Conservation (phyloP, 768 basidiomycete genomes). For the Panaeolus cyanescens region DNA sequence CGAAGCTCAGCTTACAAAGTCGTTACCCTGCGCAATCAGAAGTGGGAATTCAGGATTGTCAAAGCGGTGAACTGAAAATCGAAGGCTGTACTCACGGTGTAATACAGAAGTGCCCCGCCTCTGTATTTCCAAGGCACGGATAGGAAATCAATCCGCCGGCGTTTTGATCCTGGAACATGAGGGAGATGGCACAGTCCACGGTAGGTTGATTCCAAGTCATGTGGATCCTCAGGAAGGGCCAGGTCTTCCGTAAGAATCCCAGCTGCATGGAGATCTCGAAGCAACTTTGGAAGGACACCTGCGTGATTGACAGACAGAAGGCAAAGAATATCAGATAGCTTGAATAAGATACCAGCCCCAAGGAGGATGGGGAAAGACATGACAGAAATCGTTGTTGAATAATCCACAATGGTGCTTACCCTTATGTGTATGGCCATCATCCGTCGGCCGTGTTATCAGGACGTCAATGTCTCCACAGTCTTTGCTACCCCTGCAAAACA, state of each 20-base stretch:
- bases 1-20: constrained; percentile 62
- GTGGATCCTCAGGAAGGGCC: constrained; percentile 64
- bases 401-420: constrained; percentile 41
- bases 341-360: neutral
- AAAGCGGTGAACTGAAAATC: constrained; percentile 3
- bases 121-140: constrained; percentile 76
- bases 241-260: constrained; percentile 83
- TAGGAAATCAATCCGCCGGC: constrained; percentile 85
- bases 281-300: constrained; percentile 66
- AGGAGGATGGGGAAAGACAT: neutral
- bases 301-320: constrained; percentile 4
- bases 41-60: constrained; percentile 2
- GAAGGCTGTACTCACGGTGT: constrained; percentile 60
- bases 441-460: constrained; percentile 72
- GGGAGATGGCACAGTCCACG: constrained; percentile 77
- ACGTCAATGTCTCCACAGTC: constrained; percentile 94
- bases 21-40: constrained; percentile 63
- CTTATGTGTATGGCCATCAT: constrained; percentile 74
- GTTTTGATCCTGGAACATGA: constrained; percentile 36
- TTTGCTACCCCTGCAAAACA: constrained; percentile 62
- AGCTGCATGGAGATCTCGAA: constrained; percentile 53
- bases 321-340: neutral
- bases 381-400: neutral
- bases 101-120: constrained; percentile 90
- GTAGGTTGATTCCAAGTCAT: constrained; percentile 75